Percentiles rank a stretch among this genome's conserved stretches.
phyloP scores from a whole-genome alignment of 331 rosid species.

The Erythrophleum ivorense region DNA sequence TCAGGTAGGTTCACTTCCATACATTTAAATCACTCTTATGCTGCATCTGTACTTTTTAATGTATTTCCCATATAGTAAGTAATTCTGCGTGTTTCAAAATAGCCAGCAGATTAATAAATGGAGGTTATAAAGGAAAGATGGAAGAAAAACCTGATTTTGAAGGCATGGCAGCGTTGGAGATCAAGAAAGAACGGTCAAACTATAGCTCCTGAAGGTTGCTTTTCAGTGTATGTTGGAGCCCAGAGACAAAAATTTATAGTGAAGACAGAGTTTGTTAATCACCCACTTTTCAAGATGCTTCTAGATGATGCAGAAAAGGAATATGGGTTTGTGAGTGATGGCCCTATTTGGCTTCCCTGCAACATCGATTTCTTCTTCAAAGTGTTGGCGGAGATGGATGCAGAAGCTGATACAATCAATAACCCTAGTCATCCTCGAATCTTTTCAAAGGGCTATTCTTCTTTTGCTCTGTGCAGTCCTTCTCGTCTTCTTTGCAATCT shows the following conservation, averaged over 20 bases:
- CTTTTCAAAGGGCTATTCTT: conserved; percentile 26
- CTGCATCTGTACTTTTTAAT: neutral
- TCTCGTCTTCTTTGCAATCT: conserved; percentile 1
- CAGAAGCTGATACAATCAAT: neutral
- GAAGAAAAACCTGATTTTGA: conserved; percentile 28
- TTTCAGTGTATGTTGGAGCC: conserved; percentile 45
- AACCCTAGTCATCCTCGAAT: neutral
- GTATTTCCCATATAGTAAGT: neutral
- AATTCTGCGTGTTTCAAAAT: neutral
- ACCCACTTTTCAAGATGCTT: conserved; percentile 39
- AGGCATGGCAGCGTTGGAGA: conserved; percentile 42
- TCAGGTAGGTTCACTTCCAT: neutral
- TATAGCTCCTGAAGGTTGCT: conserved; percentile 30
- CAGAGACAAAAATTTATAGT: conserved; percentile 38
- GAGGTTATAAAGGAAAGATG: conserved; percentile 15
- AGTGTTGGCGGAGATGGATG: conserved; percentile 62
- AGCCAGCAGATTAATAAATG: conserved; percentile 29
- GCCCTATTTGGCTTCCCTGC: conserved; percentile 72
- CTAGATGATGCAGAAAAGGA: conserved; percentile 48
- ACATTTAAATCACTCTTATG: too few species aligned
- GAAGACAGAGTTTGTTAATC: conserved; percentile 33
- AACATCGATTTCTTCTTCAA: conserved; percentile 56
- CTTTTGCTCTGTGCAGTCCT: conserved; percentile 36
- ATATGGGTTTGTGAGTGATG: conserved; percentile 41
- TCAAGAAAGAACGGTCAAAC: conserved; percentile 8